A percentile compares a stretch with the other conserved stretches of the same genome.
These are phyloP conservation scores for Candida endomychidarum DNA, from an alignment of 805 yeast species.

Conservation along the genomic window DNA sequence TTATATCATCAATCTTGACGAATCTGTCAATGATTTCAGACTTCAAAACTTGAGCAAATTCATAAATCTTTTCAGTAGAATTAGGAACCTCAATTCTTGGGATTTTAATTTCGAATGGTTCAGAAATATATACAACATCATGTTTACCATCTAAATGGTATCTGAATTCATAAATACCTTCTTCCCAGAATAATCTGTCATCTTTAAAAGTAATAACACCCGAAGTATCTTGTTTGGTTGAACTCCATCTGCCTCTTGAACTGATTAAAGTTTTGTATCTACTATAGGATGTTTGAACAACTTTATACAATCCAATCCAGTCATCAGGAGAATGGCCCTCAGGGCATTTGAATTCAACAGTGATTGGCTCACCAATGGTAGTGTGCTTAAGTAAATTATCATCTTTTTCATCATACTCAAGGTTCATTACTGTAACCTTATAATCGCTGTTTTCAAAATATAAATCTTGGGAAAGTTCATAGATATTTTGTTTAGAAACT, in stretches of 20 bases:
- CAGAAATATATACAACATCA: constrained; percentile 63
- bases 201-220: constrained; percentile 54
- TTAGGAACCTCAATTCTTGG: constrained; percentile 39
- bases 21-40: constrained; percentile 31
- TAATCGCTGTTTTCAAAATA: constrained; percentile 39
- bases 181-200: constrained; percentile 56
- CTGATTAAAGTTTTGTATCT: constrained; percentile 57
- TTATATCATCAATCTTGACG: constrained; percentile 22
- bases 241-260: constrained; percentile 67
- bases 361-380: constrained; percentile 53
- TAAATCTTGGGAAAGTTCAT: constrained; percentile 41
- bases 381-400: constrained; percentile 17
- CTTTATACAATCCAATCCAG: constrained; percentile 77
- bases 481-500: constrained; percentile 33
- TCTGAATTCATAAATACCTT: constrained; percentile 72
- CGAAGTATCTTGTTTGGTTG: constrained; percentile 25
- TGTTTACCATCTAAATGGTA: constrained; percentile 68
- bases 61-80: constrained; percentile 25
- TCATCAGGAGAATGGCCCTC: constrained; percentile 49
- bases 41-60: constrained; percentile 34
- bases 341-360: constrained; percentile 56
- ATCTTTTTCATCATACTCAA: constrained; percentile 16
- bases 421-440: constrained; percentile 24
- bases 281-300: constrained; percentile 57
- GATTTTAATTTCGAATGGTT: constrained; percentile 60